Base-by-base conservation (phyloP, 495 filamentous ascomycete species). In the Penicillium silybi region DNA sequence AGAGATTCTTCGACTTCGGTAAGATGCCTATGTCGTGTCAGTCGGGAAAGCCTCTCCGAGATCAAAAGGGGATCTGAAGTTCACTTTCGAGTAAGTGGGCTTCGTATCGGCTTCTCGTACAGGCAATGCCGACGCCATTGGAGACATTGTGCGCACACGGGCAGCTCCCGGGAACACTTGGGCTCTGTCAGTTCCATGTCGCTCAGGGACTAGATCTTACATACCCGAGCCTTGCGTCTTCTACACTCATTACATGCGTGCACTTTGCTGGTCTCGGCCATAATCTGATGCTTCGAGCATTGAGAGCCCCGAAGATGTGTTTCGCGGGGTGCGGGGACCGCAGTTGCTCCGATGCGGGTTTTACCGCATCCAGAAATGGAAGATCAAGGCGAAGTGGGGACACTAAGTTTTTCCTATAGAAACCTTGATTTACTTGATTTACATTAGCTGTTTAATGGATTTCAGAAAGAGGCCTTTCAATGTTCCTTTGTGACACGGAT, bases 1-100 rank as follows among this genome's bases (percentile, higher is more conserved):
- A 48, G 46, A 22, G 46, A 48, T 27, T 48, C 46, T 40, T 48
- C 46, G 19, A 48, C 46, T 48, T 48, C 46, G 15, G 46, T 48
- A 19, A 48, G 17, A 23, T 48, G 37, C 27, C 46, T 48, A 22
- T 7, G 20, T 13, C 17, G 10, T 9, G 20, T 39, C 19, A 48
- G 13, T 25, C 17, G 11, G 34, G 18, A 15, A 16, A 40, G 11
- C n/a, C 0, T 7, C 4, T 29, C 1, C 6, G 9, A 15, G 6
- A 22, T 15, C 4, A 13, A 2, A 5, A 15, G 20, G 0, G 22
- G 3, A 29, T 3, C 6, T 26, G 7, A 37, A 26, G 7, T 34
- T 0, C 10, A 48, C 46, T 48, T 48, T 10, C 46, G 18, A 22
- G 46, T 48, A 5, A 48, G 22, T 6, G 46, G 46, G 16, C 46